Base-by-base conservation (phyloP, 1,284 basidiomycete species). In the Ganoderma leucocontextum region DNA sequence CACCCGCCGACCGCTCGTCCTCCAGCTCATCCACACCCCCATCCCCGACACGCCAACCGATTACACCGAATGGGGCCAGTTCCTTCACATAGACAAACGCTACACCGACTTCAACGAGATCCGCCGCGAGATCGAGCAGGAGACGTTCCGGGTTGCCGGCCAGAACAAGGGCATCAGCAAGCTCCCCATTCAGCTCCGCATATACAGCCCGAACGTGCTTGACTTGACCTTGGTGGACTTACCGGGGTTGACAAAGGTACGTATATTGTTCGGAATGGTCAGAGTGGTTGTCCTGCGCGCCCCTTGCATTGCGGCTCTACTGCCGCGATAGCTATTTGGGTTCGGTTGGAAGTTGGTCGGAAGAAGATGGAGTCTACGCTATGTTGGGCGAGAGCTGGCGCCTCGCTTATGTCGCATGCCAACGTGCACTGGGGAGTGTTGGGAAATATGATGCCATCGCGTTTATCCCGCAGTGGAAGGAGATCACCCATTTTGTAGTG, bases 101-200 rank as follows among this genome's bases (percentile, higher is more conserved):
- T 99, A 97, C 82, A 97, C 95, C 59, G 97, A 99, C 78, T 99
- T 98, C 78, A 86, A 88, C 64, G 97, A 99, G 76, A 94, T 99
- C 74, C 88, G 96, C 47, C 93, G 93, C 73, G 98, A 99, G 83
- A 99, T 99, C 73, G 97, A 99, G 82, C 94, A 96, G 79, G 98
- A 99, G 85, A 99, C 98, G 2, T 97, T 94, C 80, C 86, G 97
- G 57, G 97, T 99, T 36, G 97, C 98, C 0, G 97, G 97, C 0
- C 97, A 99, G 85, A 99, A 99, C 83, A 99, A 99, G 84, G 97
- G 98, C 64, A 93, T 99, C 70, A 97, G 95, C 83, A 97, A 97
- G 80, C 82, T 98, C 65, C 97, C 97, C 6, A 99, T 98, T 78
- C 93, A 95, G 72, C 85, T 99, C 72, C 90, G 96, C 79, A 97